Base-by-base conservation (phyloP, 805 yeast species). In the Candida alai region DNA sequence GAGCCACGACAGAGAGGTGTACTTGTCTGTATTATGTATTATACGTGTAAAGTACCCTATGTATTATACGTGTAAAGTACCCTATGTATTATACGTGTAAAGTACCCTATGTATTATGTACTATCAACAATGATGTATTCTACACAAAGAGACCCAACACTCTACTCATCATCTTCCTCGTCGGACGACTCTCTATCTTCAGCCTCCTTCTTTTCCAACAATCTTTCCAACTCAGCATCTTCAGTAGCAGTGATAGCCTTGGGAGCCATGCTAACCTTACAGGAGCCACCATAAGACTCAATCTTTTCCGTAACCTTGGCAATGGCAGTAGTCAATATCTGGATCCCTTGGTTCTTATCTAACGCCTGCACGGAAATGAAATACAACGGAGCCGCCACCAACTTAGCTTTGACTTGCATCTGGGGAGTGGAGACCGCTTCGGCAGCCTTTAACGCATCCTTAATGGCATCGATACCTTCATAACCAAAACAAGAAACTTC, bases 221-320 rank as follows among this genome's bases (percentile, higher is more conserved):
- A 76, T 41, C 95, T 96, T 65, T 88, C 95, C 56, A 93, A 77
- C 67, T 89, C 97, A 41, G 96, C 97, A 62, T 93, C 98, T 61
- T 93, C 98, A 41, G 93, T 85, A 41, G 96, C 97, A 37, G 97
- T 88, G 47, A 93, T 97, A 27, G 97, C 97, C 78, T 89, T 90
- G 56, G 98, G 97, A 51, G 95, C 90, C 97, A 90, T 90, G 35
- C 94, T 88, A 45, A 90, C 83, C 48, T 84, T 86, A 60, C 95
- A 83, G 39, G 78, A 75, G 56, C 98, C 98, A 35, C 87, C 95
- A 36, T 76, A 73, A 14, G 73, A 68, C 41, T 73, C 74, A 52
- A 93, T 88, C 32, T 79, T 70, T 49, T 74, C 76, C 40, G 76
- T 73, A 44, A 93, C 84, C 48, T 73, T 78, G 45, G 74, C 83